Evolutionary conservation across 495 filamentous ascomycete genomes (phyloP).

Genomic region (Aspergillus campestris): DNA sequence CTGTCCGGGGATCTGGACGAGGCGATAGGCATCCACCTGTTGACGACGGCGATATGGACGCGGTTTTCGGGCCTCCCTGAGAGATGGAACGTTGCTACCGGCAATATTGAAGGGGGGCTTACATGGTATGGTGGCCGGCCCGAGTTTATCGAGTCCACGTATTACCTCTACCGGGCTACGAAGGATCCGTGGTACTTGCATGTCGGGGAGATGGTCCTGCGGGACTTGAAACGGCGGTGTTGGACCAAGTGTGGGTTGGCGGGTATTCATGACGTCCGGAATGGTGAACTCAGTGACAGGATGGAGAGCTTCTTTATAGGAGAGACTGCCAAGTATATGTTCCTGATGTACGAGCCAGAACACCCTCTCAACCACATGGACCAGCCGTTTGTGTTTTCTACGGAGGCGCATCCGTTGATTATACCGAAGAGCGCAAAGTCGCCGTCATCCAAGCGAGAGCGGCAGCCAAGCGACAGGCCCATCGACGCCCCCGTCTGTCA

Average conservation of each 20-base stretch:
- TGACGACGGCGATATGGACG: conserved; percentile 90
- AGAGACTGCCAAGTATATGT: conserved; percentile 92
- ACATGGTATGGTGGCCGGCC: conserved; percentile 93
- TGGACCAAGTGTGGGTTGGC: conserved; percentile 95
- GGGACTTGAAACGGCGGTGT: conserved; percentile 81
- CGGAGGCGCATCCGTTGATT: conserved; percentile 89
- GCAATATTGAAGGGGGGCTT: conserved; percentile 75
- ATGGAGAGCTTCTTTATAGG: conserved; percentile 99
- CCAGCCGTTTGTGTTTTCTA: conserved; percentile 84
- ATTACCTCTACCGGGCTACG: conserved; percentile 88
- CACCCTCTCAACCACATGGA: conserved; percentile 86
- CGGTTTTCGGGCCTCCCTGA: conserved; percentile 88
- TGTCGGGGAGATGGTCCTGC: conserved; percentile 88
- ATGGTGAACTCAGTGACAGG: conserved; percentile 80
- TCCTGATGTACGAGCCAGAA: conserved; percentile 72
- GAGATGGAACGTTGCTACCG: conserved; percentile 82
- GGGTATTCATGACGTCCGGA: conserved; percentile 85
- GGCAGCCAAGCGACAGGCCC: conserved; percentile 2
- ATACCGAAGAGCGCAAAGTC: conserved; percentile 51
- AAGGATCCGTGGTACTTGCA: conserved; percentile 93
- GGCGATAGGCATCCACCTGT: conserved; percentile 76
- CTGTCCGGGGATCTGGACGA: conserved; percentile 83
- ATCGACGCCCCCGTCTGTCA: conserved; percentile 43
- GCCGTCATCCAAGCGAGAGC: conserved; percentile 5
- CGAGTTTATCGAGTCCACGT: conserved; percentile 94